Conservation (phyloP, 164 flowering plant species). For the Vitis rotundifolia region DNA sequence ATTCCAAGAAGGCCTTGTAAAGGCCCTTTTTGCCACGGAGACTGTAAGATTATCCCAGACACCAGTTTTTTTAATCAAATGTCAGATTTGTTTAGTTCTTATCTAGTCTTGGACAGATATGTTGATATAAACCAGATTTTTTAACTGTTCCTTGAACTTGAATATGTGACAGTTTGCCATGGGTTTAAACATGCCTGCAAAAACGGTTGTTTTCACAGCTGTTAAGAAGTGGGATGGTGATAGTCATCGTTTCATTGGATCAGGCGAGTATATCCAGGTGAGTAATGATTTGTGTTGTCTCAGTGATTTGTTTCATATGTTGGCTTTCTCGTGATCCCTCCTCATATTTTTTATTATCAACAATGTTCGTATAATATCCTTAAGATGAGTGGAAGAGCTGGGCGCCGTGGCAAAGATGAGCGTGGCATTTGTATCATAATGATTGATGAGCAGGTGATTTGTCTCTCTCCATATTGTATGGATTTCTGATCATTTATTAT, state of each 20-base stretch:
- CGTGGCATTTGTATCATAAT: slow-evolving; percentile 98
- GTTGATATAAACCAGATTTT: not conserved
- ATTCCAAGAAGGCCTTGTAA: slow-evolving; percentile 98
- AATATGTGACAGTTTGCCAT: slow-evolving; percentile 75
- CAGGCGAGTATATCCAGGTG: slow-evolving; percentile 99
- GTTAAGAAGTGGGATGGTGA: slow-evolving; percentile 99
- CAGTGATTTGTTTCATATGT: not conserved
- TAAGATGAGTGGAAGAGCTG: slow-evolving; percentile 99
- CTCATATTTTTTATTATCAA: not conserved
- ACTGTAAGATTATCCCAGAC: slow-evolving; percentile 55
- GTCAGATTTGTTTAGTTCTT: not conserved
- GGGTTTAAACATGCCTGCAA: slow-evolving; percentile 99
- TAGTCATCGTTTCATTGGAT: slow-evolving; percentile 89
- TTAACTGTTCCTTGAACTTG: not conserved
- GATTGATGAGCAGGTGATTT: slow-evolving; percentile 91
- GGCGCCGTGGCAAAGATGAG: slow-evolving; percentile 99
- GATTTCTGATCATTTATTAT: too few relatives aligned
- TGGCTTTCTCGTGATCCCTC: not conserved
- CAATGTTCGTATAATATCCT: not conserved
- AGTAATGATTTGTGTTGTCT: slow-evolving; percentile 21
- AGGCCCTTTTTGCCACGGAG: slow-evolving; percentile 99
- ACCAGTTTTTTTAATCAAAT: not conserved
- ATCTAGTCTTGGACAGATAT: not conserved
- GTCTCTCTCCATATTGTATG: not conserved
- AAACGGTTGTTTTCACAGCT: slow-evolving; percentile 94